phyloP scores from a whole-genome alignment of 176 grass and related monocot species.

The Lolium perenne region DNA sequence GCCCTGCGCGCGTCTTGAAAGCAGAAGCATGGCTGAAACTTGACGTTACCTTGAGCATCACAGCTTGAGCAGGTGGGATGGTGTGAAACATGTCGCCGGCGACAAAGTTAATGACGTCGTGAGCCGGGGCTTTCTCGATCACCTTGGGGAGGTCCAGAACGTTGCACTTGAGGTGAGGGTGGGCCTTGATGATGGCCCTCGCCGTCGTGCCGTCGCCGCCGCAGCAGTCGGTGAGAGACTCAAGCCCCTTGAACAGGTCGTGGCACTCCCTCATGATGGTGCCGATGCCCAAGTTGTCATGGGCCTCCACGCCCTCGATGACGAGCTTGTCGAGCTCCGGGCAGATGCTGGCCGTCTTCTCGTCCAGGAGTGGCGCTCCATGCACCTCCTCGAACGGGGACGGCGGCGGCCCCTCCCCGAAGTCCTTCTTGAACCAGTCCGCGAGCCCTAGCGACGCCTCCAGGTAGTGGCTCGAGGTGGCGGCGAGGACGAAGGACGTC shows the following conservation, averaged over 20 bases:
- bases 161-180: conserved; percentile 41
- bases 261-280: conserved; percentile 3
- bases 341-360: not conserved
- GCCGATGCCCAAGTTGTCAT: not conserved
- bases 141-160: conserved; percentile 56
- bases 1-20: not conserved
- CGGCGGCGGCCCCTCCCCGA: not conserved
- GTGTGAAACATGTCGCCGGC: conserved; percentile 51
- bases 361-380: not conserved
- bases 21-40: not conserved
- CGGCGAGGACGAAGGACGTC: not conserved
- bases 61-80: conserved; percentile 53
- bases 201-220: conserved; percentile 43
- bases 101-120: conserved; percentile 27
- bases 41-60: conserved; percentile 47
- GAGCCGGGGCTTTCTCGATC: not conserved
- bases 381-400: conserved; percentile 25
- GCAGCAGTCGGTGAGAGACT: conserved; percentile 48
- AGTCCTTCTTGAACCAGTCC: conserved; percentile 50
- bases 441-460: conserved; percentile 5
- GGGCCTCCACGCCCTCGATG: not conserved
- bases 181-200: conserved; percentile 36
- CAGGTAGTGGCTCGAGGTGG: not conserved
- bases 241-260: conserved; percentile 31
- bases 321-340: conserved; percentile 30